Evolutionary conservation across 140 eudicot species (phyloP).

Genomic region (Bidens hawaiensis): DNA sequence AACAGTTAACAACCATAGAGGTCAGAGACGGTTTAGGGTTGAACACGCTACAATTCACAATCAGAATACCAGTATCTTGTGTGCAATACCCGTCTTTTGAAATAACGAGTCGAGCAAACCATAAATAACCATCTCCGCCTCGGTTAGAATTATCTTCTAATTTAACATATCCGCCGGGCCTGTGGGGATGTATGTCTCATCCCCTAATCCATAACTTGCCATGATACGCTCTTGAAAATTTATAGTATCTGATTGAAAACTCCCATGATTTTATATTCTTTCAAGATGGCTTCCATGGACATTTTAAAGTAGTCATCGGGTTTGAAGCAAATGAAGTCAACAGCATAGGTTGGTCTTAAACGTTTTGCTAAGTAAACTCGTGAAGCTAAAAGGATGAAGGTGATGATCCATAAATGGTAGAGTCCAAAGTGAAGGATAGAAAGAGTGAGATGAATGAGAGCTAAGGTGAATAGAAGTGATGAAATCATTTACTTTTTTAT

Average conservation of each 20-base stretch:
- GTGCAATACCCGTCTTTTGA: slow-evolving; percentile 36
- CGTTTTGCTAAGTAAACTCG: slow-evolving; percentile 38
- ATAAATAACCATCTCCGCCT: slow-evolving; percentile 65
- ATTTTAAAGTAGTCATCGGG: slow-evolving; percentile 4
- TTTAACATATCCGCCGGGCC: slow-evolving; percentile 44
- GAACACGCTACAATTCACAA: slow-evolving; percentile 68
- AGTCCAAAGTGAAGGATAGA: neutral
- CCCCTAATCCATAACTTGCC: slow-evolving; percentile 53
- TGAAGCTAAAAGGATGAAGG: slow-evolving; percentile 33
- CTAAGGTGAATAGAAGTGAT: slow-evolving; percentile 6
- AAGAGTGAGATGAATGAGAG: slow-evolving; percentile 6
- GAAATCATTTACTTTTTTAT: slow-evolving; percentile 4
- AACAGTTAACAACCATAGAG: slow-evolving; percentile 71
- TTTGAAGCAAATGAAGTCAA: slow-evolving; percentile 53
- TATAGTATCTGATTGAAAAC: slow-evolving; percentile 45
- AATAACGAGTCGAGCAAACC: slow-evolving; percentile 54
- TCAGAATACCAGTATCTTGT: slow-evolving; percentile 44
- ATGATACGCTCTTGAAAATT: slow-evolving; percentile 47
- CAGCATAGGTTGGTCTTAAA: slow-evolving; percentile 48
- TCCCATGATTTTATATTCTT: slow-evolving; percentile 27
- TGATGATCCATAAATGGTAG: slow-evolving; percentile 10
- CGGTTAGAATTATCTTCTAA: slow-evolving; percentile 45
- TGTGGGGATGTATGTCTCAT: slow-evolving; percentile 49
- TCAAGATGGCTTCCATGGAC: neutral
- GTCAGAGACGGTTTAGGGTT: slow-evolving; percentile 77